Percentiles rank a stretch among this genome's conserved stretches.
phyloP scores from a whole-genome alignment of 257 asterid genomes.

The Penstemon eatonii region DNA sequence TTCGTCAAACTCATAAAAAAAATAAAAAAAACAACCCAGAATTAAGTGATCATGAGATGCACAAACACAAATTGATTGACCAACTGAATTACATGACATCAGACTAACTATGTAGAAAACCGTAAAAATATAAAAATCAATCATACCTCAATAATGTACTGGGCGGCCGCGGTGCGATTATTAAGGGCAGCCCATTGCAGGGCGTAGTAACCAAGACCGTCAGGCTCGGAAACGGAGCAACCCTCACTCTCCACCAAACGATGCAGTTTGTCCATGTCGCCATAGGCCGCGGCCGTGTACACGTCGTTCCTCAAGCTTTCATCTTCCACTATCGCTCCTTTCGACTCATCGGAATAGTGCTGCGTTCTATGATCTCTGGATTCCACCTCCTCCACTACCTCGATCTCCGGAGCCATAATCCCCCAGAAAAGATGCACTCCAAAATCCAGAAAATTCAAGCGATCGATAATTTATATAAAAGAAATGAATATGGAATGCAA shows the following conservation, averaged over 20 bases:
- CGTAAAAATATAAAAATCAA: background rate
- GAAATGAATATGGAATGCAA: slow-evolving; percentile 3
- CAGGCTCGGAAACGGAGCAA: slow-evolving; percentile 94
- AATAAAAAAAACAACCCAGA: background rate
- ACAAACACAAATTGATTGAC: background rate
- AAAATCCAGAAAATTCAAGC: slow-evolving; percentile 32
- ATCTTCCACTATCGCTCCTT: slow-evolving; percentile 47
- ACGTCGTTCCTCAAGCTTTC: slow-evolving; percentile 93
- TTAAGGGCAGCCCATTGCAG: slow-evolving; percentile 99
- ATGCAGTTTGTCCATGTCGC: slow-evolving; percentile 92
- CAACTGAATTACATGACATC: background rate
- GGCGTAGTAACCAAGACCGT: slow-evolving; percentile 85
- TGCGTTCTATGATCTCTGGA: slow-evolving; percentile 44
- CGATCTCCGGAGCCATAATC: slow-evolving; percentile 90
- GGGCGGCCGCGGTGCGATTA: slow-evolving; percentile 89
- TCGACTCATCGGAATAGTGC: slow-evolving; percentile 33
- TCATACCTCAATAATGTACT: slow-evolving; percentile 79
- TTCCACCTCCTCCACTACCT: slow-evolving; percentile 79
- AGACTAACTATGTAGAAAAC: background rate
- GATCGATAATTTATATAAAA: slow-evolving; percentile 23
- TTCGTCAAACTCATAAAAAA: background rate
- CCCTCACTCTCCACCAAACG: slow-evolving; percentile 94
- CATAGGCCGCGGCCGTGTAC: slow-evolving; percentile 97
- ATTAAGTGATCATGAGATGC: background rate
- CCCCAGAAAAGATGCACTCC: slow-evolving; percentile 22